phyloP scores from a whole-genome alignment of 2,329 filamentous ascomycete genomes.

The Biscogniauxia sp. region DNA sequence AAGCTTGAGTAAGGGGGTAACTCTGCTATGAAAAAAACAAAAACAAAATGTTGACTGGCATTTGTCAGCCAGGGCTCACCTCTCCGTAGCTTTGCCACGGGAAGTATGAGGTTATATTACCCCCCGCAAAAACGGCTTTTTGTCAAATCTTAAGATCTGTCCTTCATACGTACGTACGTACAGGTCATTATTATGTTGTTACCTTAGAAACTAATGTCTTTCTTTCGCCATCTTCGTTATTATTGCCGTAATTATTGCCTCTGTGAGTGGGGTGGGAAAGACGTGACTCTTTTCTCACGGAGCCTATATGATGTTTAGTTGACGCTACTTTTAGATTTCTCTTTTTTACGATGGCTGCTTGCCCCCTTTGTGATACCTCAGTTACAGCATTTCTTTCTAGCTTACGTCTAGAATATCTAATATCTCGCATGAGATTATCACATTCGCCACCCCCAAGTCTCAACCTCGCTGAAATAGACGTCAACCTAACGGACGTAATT shows the following conservation, averaged over 20 bases:
- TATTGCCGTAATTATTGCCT: not conserved
- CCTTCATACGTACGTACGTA: no score
- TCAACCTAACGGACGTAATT: not conserved
- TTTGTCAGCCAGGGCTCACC: not conserved
- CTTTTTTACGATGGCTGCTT: not conserved
- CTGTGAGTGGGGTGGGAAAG: no score
- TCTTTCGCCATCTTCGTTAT: not conserved
- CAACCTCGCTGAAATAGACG: not conserved
- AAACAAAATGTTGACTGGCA: not conserved
- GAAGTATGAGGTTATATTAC: not conserved
- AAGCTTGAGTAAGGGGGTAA: no score
- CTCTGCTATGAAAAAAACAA: no score
- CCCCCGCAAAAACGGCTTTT: not conserved
- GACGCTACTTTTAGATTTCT: not conserved
- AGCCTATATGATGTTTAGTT: not conserved
- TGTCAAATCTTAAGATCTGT: no score
- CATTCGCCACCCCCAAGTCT: not conserved
- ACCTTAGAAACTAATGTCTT: no score
- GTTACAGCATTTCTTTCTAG: not conserved
- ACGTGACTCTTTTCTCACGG: no score
- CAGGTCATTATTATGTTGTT: no score
- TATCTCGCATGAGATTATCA: not conserved
- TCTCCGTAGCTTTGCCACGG: not conserved
- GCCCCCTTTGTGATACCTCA: not conserved
- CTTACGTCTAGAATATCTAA: not conserved